Evolutionary conservation across 1,139 yeast genomes (phyloP).

Genomic region (Blastobotrys illinoisensis): DNA sequence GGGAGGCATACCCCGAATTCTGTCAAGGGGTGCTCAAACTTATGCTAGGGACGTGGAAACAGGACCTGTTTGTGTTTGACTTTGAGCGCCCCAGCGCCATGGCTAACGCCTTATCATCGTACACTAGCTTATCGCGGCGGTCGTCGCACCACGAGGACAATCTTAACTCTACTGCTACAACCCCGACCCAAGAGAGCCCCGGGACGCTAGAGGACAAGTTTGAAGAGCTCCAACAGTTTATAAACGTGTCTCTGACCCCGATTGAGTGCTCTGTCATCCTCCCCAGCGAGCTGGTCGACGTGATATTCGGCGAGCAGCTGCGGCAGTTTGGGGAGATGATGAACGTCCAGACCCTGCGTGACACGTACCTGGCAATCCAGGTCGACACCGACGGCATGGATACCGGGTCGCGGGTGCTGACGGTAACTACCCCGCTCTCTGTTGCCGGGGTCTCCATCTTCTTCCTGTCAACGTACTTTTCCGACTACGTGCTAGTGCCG

Average conservation of each 20-base stretch:
- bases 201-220: conserved; percentile 17
- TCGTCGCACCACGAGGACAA: conserved; percentile 9
- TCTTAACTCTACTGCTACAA: conserved; percentile 4
- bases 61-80: conserved; percentile 12
- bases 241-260: conserved; percentile 54
- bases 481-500: conserved; percentile 64
- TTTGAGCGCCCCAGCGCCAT: conserved; percentile 4
- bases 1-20: conserved; percentile 23
- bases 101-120: neutral
- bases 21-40: conserved; percentile 28
- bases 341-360: conserved; percentile 41
- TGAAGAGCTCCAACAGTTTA: conserved; percentile 33
- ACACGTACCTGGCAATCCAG: conserved; percentile 49
- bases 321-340: conserved; percentile 16
- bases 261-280: conserved; percentile 52
- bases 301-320: conserved; percentile 39
- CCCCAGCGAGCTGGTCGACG: conserved; percentile 36
- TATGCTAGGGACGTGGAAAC: conserved; percentile 25
- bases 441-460: conserved; percentile 54
- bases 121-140: conserved; percentile 1
- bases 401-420: conserved; percentile 51
- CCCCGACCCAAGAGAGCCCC: conserved; percentile 10
- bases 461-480: conserved; percentile 60
- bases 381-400: conserved; percentile 58
- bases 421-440: conserved; percentile 56